phyloP scores from a whole-genome alignment of 352 stramenopile species.

The Globisporangium spiculum region DNA sequence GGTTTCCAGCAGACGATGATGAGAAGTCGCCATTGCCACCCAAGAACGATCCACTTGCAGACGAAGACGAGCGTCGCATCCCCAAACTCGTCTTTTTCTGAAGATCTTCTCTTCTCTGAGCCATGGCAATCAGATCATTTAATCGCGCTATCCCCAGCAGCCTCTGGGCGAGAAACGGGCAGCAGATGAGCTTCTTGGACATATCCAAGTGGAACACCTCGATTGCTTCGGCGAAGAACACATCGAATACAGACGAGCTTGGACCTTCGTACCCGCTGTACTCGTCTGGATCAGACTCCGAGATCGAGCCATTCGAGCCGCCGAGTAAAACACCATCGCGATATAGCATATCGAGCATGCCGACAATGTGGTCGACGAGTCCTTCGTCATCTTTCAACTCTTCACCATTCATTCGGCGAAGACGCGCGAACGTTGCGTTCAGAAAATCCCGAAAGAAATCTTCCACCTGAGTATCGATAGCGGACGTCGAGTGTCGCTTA shows the following conservation, averaged over 20 bases:
- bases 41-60: constrained; percentile 21
- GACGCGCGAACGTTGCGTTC: constrained; percentile 59
- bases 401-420: constrained; percentile 62
- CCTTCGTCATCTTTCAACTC: constrained; percentile 82
- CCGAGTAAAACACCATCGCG: constrained; percentile 59
- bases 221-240: constrained; percentile 66
- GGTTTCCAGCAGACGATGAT: constrained; percentile 22
- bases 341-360: constrained; percentile 68
- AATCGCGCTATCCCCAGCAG: constrained; percentile 69
- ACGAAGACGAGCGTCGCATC: constrained; percentile 35
- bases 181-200: constrained; percentile 87
- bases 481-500: constrained; percentile 16
- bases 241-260: constrained; percentile 26
- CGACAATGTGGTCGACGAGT: constrained; percentile 71
- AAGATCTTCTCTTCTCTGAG: constrained; percentile 54
- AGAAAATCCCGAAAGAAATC: constrained; percentile 83
- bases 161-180: constrained; percentile 72
- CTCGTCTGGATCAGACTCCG: constrained; percentile 21
- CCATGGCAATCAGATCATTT: constrained; percentile 78
- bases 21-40: constrained; percentile 14
- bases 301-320: constrained; percentile 12
- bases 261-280: constrained; percentile 10
- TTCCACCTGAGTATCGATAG: constrained; percentile 44
- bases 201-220: constrained; percentile 83
- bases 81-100: constrained; percentile 66